A percentile compares a stretch with the other conserved stretches of the same genome.
Conservation (phyloP, 192 early-diverging fungal genomes). For the Nowakowskiella sp. region DNA sequence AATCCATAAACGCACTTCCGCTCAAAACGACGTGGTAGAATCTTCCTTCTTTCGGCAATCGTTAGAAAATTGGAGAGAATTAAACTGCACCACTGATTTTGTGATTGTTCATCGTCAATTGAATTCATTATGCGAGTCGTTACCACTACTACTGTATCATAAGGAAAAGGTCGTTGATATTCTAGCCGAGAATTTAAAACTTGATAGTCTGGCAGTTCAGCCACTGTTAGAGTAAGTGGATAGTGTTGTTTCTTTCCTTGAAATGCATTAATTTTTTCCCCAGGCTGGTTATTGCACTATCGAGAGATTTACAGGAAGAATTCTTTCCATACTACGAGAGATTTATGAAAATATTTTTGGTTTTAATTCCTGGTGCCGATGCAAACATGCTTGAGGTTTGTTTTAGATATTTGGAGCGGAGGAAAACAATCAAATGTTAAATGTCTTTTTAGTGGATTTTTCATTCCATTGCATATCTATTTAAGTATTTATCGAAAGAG, state of each 20-base stretch:
- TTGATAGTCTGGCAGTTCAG: slow-evolving; percentile 64
- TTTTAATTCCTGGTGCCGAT: slow-evolving; percentile 33
- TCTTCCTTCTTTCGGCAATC: slow-evolving; percentile 81
- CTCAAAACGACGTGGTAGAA: slow-evolving; percentile 15
- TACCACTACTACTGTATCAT: slow-evolving; percentile 87
- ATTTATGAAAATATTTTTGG: slow-evolving; percentile 56
- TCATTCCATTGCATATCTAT: slow-evolving; percentile 81
- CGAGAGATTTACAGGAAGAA: slow-evolving; percentile 88
- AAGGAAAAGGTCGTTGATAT: slow-evolving; percentile 65
- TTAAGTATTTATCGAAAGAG: slow-evolving; percentile 75
- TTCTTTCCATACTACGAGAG: slow-evolving; percentile 67
- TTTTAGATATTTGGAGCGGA: too few species aligned
- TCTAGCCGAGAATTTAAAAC: slow-evolving; percentile 57
- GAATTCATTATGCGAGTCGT: slow-evolving; percentile 52
- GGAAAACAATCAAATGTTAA: not conserved
- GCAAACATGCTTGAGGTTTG: slow-evolving; percentile 73
- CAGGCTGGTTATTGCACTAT: slow-evolving; percentile 62
- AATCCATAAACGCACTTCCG: slow-evolving; percentile 28
- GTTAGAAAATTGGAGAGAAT: slow-evolving; percentile 74
- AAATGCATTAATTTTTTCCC: not conserved
- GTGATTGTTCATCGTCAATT: slow-evolving; percentile 62
- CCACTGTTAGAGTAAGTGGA: slow-evolving; percentile 69
- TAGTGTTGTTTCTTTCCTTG: not conserved
- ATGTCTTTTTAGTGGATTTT: slow-evolving; percentile 54
- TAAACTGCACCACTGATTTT: slow-evolving; percentile 84